These are phyloP conservation scores for Mycena sanguinolenta DNA, from an alignment of 768 basidiomycete species.

Conservation along the genomic window DNA sequence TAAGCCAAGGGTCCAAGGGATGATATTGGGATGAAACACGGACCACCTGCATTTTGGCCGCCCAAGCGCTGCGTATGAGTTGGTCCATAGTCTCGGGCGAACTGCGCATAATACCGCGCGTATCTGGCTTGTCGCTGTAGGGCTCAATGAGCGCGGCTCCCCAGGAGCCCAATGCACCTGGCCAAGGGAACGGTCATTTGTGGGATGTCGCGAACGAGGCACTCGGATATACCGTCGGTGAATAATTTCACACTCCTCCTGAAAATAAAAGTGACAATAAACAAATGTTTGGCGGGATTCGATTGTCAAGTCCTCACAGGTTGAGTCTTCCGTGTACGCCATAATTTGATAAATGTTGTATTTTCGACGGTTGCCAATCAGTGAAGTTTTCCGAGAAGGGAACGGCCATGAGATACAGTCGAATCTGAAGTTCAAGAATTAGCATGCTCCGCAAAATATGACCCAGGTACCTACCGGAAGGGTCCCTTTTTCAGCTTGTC, in stretches of 20 bases:
- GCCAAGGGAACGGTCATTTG: background rate
- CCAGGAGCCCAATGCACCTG: constrained; percentile 91
- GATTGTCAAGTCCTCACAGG: constrained; percentile 39
- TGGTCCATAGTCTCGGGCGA: constrained; percentile 64
- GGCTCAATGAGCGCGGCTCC: constrained; percentile 91
- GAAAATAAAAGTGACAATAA: no score
- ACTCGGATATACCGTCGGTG: constrained; percentile 70
- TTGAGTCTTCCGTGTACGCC: constrained; percentile 68
- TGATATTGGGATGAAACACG: background rate
- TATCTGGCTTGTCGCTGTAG: constrained; percentile 84
- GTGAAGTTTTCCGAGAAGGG: constrained; percentile 64
- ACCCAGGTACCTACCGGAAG: constrained; percentile 69
- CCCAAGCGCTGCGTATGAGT: constrained; percentile 74
- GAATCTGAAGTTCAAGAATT: constrained; percentile 54
- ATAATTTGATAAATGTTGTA: constrained; percentile 72
- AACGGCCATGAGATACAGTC: constrained; percentile 73
- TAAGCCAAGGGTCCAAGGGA: background rate
- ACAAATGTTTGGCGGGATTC: no score
- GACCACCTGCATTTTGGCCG: constrained; percentile 89
- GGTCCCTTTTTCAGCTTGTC: constrained; percentile 75
- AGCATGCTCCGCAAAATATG: background rate
- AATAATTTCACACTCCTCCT: constrained; percentile 78
- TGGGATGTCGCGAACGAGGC: background rate
- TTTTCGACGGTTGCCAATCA: constrained; percentile 67
- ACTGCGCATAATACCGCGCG: constrained; percentile 76